Evolutionary conservation across 768 basidiomycete genomes (phyloP), one percentile per base, ranked within the genome.

Genomic region (Pulveroboletus sp.): DNA sequence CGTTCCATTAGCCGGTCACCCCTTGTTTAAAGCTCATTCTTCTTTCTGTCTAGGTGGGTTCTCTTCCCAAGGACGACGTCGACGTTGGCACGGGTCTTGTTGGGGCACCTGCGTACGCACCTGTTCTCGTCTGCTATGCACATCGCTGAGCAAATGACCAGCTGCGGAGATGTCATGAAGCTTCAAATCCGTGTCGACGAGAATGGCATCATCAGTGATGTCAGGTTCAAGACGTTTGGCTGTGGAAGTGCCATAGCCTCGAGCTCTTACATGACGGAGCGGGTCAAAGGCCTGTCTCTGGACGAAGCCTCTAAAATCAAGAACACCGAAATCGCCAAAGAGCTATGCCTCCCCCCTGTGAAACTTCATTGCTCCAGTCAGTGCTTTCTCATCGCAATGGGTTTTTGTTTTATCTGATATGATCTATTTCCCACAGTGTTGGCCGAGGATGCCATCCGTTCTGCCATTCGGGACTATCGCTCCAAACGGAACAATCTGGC

Each of bases 171-270:
- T 74, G 95, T 97, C 39, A 99, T 99, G 95, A 98, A 98, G 71
- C 84, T 99, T 11, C 95, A 98, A 71, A 99, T 99, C 64, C 87
- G 92, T 58, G 97, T 99, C 49, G 85, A 95, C 68, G 94, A 95
- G 51, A 77, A 89, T 31, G 93, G 94, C 31, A 80, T 97, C 69
- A 99, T 99, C 63, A 89, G 87, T 40, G 97, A 99, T 66, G 97
- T 97, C 72, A 97, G 95, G 73, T 98, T 98, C 79, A 99, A 98
- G 77, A 98, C 97, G 0, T 98, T 99, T 69, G 95, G 97, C 3
- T 98, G 97, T 68, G 97, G 97, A 45, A 94, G 92, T 56, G 94
- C 94, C 58, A 99, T 99, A 51, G 97, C 97, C 1, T 95, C 93
- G 1, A 94, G 91, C 63, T 94, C 91, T 7, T 99, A 95, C 68